Evolutionary conservation across 768 basidiomycete genomes (phyloP), one percentile per base, ranked within the genome.

Genomic region (Chiua virens): DNA sequence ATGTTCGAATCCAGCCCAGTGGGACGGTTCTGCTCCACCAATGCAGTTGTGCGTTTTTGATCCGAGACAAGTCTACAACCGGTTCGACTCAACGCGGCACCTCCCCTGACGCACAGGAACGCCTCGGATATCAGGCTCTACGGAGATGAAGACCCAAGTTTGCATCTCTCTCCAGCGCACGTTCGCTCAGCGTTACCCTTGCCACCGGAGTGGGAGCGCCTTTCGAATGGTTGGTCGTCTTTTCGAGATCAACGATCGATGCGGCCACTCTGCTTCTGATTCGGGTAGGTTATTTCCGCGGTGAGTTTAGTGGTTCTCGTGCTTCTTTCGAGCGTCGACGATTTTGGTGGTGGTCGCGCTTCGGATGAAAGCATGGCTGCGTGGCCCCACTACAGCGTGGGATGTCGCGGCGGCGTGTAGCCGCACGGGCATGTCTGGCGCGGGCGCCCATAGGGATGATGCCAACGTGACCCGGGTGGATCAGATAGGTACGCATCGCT

Each of bases 81-180:
- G 51, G 56, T 64, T 67, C 62, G 53, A 53, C 56, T n/a, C n/a
- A n/a, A n/a, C n/a, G n/a, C n/a, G n/a, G n/a, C n/a, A n/a, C n/a
- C n/a, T n/a, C n/a, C 52, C 60, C 55, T 53, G 52, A 25, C 20
- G 51, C 18, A 49, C 56, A 64, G 65, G 63, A 65, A 65, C 59
- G 41, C 63, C 63, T 65, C 63, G n/a, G 65, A 54, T 45, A 47
- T 56, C 65, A 65, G 51, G 45, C 47, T 41, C 27, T 59, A 40
- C 63, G 63, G 63, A 65, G 53, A 65, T 65, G 65, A 65, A 65
- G 42, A 18, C 49, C 54, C 23, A 20, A 52, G 46, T 49, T 53
- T 58, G 53, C 42, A 54, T 51, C 52, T 3, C 30, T 55, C 35
- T 51, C 38, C 47, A 59, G 64, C 62, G 54, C 65, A 61, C 59